Base-by-base conservation (phyloP, 1,284 basidiomycete species). In the Cutaneotrichosporon sp. region DNA sequence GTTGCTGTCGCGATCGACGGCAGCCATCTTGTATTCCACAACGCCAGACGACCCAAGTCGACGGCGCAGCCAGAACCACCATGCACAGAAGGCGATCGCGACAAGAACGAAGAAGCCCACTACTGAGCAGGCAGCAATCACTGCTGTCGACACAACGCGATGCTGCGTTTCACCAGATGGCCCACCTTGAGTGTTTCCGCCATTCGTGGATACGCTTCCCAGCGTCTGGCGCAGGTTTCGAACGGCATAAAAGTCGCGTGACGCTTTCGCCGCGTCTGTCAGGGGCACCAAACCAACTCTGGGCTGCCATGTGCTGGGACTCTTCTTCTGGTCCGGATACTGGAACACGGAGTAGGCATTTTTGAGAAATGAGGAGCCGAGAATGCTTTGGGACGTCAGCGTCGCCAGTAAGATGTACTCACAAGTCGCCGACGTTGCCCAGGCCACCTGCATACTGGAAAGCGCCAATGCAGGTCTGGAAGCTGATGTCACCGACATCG, bases 301-400 rank as follows among this genome's bases (percentile, higher is more conserved):
- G 2, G 74, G 74, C 35, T 72, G 66, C 70, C 72, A 74, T 2
- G 59, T 64, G 4, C 26, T 44, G 2, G 47, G 33, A 13, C 46
- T 55, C 12, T 55, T 51, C 22, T 46, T 57, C 21, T 62, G 63
- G 38, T 73, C 69, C 0, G 74, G 74, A 36, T 76, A 76, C 30
- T 68, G 64, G 56, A 64, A 76, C 38, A 76, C 62, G 7, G 73
- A 68, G 55, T 76, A 76, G 36, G 69, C 74, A 48, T 76, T 76
- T 57, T 73, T 74, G 40, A 76, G 49, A 50, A 74, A 76, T 2
- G 68, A 60, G 36, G 65, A 68, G 21, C 74, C 74, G 17, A 76
- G 60, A n/a, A 76, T 62, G 23, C 66, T 69, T 18, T 58, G 61
- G 30, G 10, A n/a, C n/a, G 46, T 34, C 17, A 47, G 36, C 20